Base-by-base conservation (phyloP, 306 rosid genomes). In the Ammopiptanthus mongolicus region DNA sequence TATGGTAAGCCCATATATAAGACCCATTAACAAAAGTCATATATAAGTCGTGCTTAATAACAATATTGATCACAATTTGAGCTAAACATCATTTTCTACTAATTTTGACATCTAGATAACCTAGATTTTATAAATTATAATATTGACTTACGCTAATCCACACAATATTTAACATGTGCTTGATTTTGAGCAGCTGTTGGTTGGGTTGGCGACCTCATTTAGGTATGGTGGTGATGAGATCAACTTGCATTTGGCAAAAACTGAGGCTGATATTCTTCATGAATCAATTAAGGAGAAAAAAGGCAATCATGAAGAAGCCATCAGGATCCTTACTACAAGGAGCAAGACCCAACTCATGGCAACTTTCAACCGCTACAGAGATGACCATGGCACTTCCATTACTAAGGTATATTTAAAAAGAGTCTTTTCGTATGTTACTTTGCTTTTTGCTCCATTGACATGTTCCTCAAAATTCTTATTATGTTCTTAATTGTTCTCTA, bases 261-360 rank as follows among this genome's bases (percentile, higher is more conserved):
- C 82, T 0, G 97, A 92, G 76, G 86, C 96, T 65, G 91, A 77
- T 47, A 84, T 88, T 66, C 87, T 92, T 74, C 88, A 87, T 50
- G 71, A 83, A 15, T 90, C 90, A 12, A 79, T 89, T 87, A 89
- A 89, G 51, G 84, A 82, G 69, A 89, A 86, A 34, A 77, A 70
- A 17, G 84, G 82, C 9, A 76, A 77, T 31, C 34, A 62, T 78
- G 97, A 87, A 33, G 97, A 92, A 78, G 83, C 86, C 37, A 90
- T 88, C 15, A 86, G 93, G 84, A 87, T 88, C 73, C 82, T 90
- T 39, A 88, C 82, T 9, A 90, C 93, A 46, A 88, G 96, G 77
- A 88, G 96, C 86, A 90, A 79, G 83, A 73, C 85, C 0, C 83
- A 80, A 42, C 83, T 80, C 46, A 2, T 80, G 5, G 83, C 83